Conservation (phyloP, 2,329 filamentous ascomycete species). For the Xylaria sp. region DNA sequence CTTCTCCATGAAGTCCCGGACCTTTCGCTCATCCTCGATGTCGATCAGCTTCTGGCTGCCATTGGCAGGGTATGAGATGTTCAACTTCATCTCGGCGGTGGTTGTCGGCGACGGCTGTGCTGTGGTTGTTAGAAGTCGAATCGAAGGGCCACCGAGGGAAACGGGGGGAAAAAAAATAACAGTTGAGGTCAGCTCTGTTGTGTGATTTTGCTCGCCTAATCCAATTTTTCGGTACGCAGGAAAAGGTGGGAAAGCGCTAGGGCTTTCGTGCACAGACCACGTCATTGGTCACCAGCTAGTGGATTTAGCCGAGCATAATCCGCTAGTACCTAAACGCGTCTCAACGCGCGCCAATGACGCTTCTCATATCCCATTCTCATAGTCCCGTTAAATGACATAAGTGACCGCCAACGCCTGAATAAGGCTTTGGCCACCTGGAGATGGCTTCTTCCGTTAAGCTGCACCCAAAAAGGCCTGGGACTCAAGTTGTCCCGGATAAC, state of each 20-base stretch:
- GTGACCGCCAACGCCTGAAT: background rate
- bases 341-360: background rate
- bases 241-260: conserved; percentile 32
- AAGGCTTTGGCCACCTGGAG: conserved; percentile 2
- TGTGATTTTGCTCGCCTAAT: conserved; percentile 39
- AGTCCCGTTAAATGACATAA: background rate
- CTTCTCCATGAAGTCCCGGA: conserved; percentile 98
- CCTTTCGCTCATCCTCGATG: conserved; percentile 98
- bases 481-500: conserved; percentile 34
- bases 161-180: conserved; percentile 29
- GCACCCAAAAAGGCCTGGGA: conserved; percentile 40
- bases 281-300: background rate
- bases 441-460: conserved; percentile 45
- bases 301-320: conserved; percentile 20
- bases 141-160: conserved; percentile 25
- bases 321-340: conserved; percentile 14
- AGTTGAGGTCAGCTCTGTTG: conserved; percentile 18
- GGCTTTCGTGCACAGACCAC: conserved; percentile 33
- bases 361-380: background rate
- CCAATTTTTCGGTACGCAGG: conserved; percentile 32
- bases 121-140: conserved; percentile 37
- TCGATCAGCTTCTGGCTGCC: conserved; percentile 99
- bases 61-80: conserved; percentile 91
- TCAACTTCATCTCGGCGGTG: conserved; percentile 71
- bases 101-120: conserved; percentile 39